Base-by-base conservation (phyloP, 208 protist genomes). In the Leptomonas pyrrhocoris region DNA sequence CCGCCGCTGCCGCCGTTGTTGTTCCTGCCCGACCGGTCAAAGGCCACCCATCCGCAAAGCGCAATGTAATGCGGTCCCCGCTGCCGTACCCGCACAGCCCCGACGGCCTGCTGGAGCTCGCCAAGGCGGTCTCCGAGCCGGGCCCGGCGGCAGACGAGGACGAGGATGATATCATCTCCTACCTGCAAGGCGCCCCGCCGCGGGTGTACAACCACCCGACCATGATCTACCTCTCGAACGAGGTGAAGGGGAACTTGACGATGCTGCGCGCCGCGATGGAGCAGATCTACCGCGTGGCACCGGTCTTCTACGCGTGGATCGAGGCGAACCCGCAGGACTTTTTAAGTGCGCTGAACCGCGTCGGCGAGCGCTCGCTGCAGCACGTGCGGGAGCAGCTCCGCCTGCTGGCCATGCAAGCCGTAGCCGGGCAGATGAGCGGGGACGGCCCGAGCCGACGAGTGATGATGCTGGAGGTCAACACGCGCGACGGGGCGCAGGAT, bases 241-340 rank as follows among this genome's bases (percentile, higher is more conserved):
- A 80, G 63, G 78, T 88, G 5, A 74, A 78, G 43, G 72, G 80
- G 30, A 56, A 84, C 58, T 71, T 84, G 23, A 36, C 56, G 31
- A 67, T 74, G 43, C 59, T 94, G 48, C 71, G 77, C 16, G 69
- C 73, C 8, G 60, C 89, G 1, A 62, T 94, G 42, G 63, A 55
- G 54, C 81, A 88, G 30, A 84, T 93, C 25, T 43, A 65, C 9
- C 34, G 65, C 30, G 76, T 81, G 21, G 59, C 81, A 34, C 82
- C 88, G 9, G 48, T 64, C 1, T 67, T 94, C 65, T 85, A 89
- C 49, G 73, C 53, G 54, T 94, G 83, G 83, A 79, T 94, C 45
- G 55, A 74, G 45, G 58, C 49, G 6, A 77, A 91, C 43, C 62
- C 83, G 30, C 62, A 67, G 49, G 58, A 74, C 38, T 89, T 94